phyloP scores from a whole-genome alignment of 441 rosid genomes.

The Pelargonium fulgidum region DNA sequence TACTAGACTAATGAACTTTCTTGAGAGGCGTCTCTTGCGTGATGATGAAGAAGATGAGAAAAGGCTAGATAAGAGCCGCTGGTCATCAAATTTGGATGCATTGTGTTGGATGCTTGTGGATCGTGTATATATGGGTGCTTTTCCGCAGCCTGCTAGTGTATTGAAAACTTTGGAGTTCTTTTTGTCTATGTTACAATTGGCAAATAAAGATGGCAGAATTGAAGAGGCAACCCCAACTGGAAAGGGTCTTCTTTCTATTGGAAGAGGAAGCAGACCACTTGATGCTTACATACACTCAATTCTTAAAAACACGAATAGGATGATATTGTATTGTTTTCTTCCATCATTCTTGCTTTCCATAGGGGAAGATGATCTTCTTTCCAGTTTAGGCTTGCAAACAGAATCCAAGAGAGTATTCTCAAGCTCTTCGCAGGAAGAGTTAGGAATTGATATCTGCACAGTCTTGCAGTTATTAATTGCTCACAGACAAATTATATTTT shows the following conservation, averaged over 20 bases:
- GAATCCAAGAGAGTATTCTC: conserved; percentile 55
- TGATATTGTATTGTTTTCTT: conserved; percentile 87
- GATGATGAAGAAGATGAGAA: conserved; percentile 98
- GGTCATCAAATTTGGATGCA: conserved; percentile 94
- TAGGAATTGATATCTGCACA: conserved; percentile 74
- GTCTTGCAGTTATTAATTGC: conserved; percentile 91
- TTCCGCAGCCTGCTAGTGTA: conserved; percentile 83
- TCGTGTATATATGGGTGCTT: conserved; percentile 95
- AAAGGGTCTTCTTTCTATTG: conserved; percentile 83
- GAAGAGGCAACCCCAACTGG: conserved; percentile 90
- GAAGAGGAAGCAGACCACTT: conserved; percentile 80
- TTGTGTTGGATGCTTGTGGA: conserved; percentile 98
- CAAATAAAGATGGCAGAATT: conserved; percentile 95
- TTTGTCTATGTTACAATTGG: conserved; percentile 95
- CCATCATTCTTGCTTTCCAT: conserved; percentile 82
- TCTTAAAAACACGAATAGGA: conserved; percentile 86
- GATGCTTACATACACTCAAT: conserved; percentile 91
- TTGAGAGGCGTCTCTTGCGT: conserved; percentile 97
- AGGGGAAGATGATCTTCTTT: conserved; percentile 88
- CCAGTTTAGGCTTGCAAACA: conserved; percentile 63
- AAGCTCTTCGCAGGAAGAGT: conserved; percentile 57
- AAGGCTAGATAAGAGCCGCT: conserved; percentile 82
- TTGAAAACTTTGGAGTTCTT: conserved; percentile 87
- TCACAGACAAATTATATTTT: conserved; percentile 80
- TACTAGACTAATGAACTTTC: conserved; percentile 85